A percentile compares a stretch with the other conserved stretches of the same genome.
Evolutionary conservation across 2,329 filamentous ascomycete species (phyloP).

Genomic region (Scedosporium aurantiacum): DNA sequence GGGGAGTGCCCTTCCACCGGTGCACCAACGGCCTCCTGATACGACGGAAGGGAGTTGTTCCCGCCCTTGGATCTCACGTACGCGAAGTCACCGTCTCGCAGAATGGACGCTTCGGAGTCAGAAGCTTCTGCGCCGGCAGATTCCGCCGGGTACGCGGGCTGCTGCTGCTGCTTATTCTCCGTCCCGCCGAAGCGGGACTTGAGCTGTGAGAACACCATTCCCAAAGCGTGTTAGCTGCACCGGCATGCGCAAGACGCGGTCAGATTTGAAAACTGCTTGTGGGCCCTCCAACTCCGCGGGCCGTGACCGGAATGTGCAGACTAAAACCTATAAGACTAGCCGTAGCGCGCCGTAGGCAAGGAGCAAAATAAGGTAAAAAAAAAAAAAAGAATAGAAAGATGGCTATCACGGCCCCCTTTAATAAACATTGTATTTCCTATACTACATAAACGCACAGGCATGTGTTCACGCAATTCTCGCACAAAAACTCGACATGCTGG

Average conservation of each 20-base stretch:
- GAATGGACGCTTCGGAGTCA: conserved; percentile 17
- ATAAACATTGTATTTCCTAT: no score
- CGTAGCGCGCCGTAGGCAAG: not conserved
- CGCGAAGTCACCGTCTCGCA: conserved; percentile 28
- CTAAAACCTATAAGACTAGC: not conserved
- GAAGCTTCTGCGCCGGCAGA: conserved; percentile 5
- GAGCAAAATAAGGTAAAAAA: no score
- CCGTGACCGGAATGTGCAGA: not conserved
- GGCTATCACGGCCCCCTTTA: no score
- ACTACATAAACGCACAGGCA: no score
- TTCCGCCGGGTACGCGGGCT: not conserved
- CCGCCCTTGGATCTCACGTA: conserved; percentile 30
- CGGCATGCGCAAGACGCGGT: not conserved
- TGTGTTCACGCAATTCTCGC: not conserved
- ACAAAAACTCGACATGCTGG: not conserved
- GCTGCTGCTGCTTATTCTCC: not conserved
- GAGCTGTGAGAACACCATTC: conserved; percentile 1
- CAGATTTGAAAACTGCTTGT: not conserved
- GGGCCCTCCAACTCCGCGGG: not conserved
- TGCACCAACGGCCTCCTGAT: conserved; percentile 51
- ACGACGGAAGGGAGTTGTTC: conserved; percentile 38
- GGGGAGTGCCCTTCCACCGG: conserved; percentile 49
- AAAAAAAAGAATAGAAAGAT: no score
- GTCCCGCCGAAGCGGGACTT: not conserved
- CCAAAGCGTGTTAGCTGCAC: not conserved